These are phyloP conservation scores for Phytophthora constricta DNA, from an alignment of 352 stramenopile species.

Conservation along the genomic window DNA sequence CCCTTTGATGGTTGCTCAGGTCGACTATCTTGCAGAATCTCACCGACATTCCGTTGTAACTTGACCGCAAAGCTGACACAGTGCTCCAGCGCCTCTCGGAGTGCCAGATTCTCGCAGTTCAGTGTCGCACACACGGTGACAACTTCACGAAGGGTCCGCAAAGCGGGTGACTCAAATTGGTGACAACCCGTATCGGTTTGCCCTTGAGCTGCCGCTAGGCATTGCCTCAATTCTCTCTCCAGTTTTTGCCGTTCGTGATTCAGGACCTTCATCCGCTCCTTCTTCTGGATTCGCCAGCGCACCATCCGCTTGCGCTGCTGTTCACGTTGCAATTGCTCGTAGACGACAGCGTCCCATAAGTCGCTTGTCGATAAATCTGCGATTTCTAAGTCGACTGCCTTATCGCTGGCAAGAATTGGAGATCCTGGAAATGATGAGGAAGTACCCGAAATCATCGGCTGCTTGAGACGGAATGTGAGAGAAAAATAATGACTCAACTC, in stretches of 20 bases:
- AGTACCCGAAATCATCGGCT: too few species aligned
- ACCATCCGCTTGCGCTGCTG: neutral
- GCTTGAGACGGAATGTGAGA: too few species aligned
- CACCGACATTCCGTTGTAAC: neutral
- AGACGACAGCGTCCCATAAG: neutral
- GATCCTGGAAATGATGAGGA: too few species aligned
- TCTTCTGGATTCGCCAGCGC: neutral
- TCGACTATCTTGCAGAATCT: neutral
- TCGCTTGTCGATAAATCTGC: too few species aligned
- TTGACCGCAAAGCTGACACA: neutral
- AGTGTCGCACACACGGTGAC: too few species aligned
- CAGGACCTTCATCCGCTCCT: neutral
- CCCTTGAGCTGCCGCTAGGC: neutral
- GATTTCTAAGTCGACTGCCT: too few species aligned
- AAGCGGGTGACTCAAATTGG: neutral
- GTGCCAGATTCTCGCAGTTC: too few species aligned
- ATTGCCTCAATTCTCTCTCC: conserved; percentile 8
- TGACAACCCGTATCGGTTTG: neutral
- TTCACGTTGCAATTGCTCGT: neutral
- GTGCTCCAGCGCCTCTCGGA: too few species aligned
- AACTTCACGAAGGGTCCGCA: too few species aligned
- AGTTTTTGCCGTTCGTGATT: conserved; percentile 9
- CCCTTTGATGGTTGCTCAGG: neutral
- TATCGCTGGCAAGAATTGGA: too few species aligned
- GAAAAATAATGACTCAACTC: too few species aligned